These are phyloP conservation scores for Teratosphaeria zuluensis DNA, from an alignment of 2,329 filamentous ascomycete species.

Conservation along the genomic window DNA sequence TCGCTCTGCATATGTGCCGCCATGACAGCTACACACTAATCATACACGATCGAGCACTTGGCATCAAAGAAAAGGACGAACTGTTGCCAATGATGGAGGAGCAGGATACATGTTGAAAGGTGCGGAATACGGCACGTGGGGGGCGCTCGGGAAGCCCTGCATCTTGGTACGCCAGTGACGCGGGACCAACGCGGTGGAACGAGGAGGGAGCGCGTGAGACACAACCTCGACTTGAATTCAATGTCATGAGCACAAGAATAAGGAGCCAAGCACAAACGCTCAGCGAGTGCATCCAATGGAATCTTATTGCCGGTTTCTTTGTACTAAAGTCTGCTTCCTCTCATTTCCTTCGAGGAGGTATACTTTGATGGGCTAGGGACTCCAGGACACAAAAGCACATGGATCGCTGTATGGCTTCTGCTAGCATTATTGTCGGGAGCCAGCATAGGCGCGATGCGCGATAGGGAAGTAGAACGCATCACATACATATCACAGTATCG, in stretches of 20 bases:
- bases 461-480: not conserved
- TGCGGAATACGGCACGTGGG: not conserved
- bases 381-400: too few species aligned
- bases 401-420: not conserved
- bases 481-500: not conserved
- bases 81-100: not conserved
- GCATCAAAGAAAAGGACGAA: not conserved
- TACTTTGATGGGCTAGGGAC: not conserved
- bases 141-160: too few species aligned
- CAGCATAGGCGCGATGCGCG: not conserved
- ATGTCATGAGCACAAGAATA: not conserved
- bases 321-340: not conserved
- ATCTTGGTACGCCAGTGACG: not conserved
- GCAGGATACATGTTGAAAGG: not conserved
- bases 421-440: not conserved
- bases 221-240: not conserved
- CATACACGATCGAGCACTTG: not conserved
- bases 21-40: not conserved
- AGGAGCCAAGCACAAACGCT: not conserved
- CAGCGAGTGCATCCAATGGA: too few species aligned
- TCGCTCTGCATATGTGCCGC: too few species aligned
- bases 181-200: not conserved
- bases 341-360: not conserved
- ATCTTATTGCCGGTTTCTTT: too few species aligned
- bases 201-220: not conserved